Percentiles rank a stretch among this genome's conserved stretches.
Conservation (phyloP, 2,329 filamentous ascomycete genomes). For the Colletotrichum simmondsii region DNA sequence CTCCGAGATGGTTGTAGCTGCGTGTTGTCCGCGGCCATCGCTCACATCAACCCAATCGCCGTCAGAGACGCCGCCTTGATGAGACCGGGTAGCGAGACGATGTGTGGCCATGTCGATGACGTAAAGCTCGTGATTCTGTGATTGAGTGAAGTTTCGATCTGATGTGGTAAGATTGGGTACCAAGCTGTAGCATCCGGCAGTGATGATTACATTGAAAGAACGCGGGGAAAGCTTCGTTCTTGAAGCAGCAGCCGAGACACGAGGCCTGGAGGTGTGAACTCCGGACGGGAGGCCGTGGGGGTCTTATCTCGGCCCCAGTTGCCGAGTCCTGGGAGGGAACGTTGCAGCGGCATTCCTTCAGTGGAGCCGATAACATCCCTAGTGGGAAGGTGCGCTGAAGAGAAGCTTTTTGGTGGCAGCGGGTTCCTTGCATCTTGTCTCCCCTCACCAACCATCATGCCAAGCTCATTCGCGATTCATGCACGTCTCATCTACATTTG, state of each 20-base stretch:
- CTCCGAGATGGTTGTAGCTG: slow-evolving; percentile 33
- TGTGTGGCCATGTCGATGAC: background rate
- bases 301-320: slow-evolving; percentile 25
- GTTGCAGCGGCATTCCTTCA: background rate
- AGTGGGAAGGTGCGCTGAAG: slow-evolving; percentile 11
- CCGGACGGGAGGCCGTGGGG: slow-evolving; percentile 4
- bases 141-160: background rate
- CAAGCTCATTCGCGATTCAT: background rate
- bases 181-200: background rate
- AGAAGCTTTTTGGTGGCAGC: slow-evolving; percentile 1
- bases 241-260: slow-evolving; percentile 8
- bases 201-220: background rate
- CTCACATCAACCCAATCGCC: slow-evolving; percentile 19
- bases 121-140: background rate
- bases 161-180: background rate
- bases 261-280: background rate
- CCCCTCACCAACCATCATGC: background rate
- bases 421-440: background rate
- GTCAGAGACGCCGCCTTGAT: background rate
- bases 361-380: slow-evolving; percentile 17
- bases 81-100: background rate
- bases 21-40: background rate
- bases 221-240: slow-evolving; percentile 14
- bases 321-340: slow-evolving; percentile 14
- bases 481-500: background rate